Evolutionary conservation across 495 filamentous ascomycete genomes (phyloP), one percentile per base, ranked within the genome.

Genomic region (Jackrogersella minutella): DNA sequence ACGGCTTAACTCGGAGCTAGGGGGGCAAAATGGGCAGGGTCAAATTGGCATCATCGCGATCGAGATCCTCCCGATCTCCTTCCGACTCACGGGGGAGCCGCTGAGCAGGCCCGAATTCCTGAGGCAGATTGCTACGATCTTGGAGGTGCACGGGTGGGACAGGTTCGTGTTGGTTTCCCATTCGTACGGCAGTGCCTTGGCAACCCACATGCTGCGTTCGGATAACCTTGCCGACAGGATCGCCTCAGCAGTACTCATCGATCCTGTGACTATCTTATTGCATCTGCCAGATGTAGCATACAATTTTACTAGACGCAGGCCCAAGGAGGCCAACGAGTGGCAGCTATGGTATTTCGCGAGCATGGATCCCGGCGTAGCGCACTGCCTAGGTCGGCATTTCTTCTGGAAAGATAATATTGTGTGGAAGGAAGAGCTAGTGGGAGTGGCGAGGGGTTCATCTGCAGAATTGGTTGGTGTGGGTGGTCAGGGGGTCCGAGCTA

Each of bases 271-370:
- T 3, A 79, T 91, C 26, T 65, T 89, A 17, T 77, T 91, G 30
- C 88, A 91, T 71, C 74, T 88, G 9, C 88, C 88, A 21, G 82
- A 88, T 60, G 86, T 91, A 37, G 87, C 87, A n/a, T 90, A 86
- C 79, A 91, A 91, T 68, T 90, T 91, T 68, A 88, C 84, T 10
- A 69, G 78, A 26, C 80, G 88, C 2, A 72, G 72, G 41, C 88
- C 88, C 0, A 74, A 49, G 24, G 53, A 52, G 21, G 87, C 88
- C 3, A 89, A 88, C 63, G 87, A 91, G 73, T 81, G 84, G 75
- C 84, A 87, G 74, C 78, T 91, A 33, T 85, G 85, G 73, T 91
- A 88, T 69, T 90, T 90, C 68, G 88, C 85, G 7, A 84, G 80
- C 34, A 89, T 80, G 73, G 88, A 91, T 70, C 80, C 85, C 44